phyloP scores from a whole-genome alignment of 2,329 filamentous ascomycete genomes.

The Ophioceras dolichostomum region DNA sequence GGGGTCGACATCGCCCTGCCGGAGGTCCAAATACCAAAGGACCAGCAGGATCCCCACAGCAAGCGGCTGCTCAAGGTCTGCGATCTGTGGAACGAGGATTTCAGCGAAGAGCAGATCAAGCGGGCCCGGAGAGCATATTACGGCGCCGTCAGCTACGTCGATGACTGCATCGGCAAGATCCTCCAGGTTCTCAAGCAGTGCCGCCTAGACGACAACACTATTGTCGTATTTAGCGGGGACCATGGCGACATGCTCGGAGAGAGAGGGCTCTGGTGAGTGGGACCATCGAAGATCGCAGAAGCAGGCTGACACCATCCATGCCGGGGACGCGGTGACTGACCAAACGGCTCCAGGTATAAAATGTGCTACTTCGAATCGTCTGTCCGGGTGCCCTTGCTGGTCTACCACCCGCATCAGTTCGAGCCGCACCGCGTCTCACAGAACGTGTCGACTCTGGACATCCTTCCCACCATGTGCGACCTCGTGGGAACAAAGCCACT shows the following conservation, averaged over 20 bases:
- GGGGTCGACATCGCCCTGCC: conserved; percentile 78
- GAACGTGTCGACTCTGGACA: conserved; percentile 84
- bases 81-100: conserved; percentile 74
- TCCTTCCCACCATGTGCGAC: conserved; percentile 80
- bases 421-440: conserved; percentile 71
- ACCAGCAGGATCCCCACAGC: conserved; percentile 77
- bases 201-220: conserved; percentile 71
- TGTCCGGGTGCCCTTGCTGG: conserved; percentile 75
- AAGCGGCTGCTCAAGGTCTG: conserved; percentile 77
- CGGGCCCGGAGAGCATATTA: conserved; percentile 82
- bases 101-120: conserved; percentile 77
- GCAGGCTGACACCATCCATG: conserved; percentile 1
- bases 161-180: conserved; percentile 80
- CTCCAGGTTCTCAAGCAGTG: conserved; percentile 68
- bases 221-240: conserved; percentile 85
- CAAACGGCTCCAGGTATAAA: conserved; percentile 76
- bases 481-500: conserved; percentile 61
- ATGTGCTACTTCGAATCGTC: conserved; percentile 95
- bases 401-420: conserved; percentile 55
- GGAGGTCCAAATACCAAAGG: conserved; percentile 63
- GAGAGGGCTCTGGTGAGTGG: conserved; percentile 79
- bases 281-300: conserved; percentile 20
- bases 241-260: conserved; percentile 96
- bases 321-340: not conserved
- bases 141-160: conserved; percentile 84